Conservation (phyloP, 2,329 filamentous ascomycete species). For the Neopestalotiopsis sp. region DNA sequence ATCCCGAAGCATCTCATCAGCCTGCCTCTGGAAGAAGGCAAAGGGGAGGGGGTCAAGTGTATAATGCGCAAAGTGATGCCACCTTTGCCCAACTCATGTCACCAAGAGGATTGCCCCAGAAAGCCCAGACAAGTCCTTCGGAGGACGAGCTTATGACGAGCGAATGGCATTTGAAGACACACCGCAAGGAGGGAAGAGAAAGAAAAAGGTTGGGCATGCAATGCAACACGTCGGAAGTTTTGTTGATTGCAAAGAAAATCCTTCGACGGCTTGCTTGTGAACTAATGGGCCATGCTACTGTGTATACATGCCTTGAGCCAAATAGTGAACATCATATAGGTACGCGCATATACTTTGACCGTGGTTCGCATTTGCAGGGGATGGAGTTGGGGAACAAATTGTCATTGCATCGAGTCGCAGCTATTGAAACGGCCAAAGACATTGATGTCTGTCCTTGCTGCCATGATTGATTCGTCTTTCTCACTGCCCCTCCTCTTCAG, state of each 20-base stretch:
- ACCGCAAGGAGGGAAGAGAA: neutral
- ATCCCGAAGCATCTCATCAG: neutral
- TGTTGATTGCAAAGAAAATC: neutral
- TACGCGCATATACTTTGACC: neutral
- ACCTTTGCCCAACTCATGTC: neutral
- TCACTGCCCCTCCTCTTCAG: too few relatives aligned
- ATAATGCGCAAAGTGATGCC: conserved; percentile 2
- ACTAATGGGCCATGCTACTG: neutral
- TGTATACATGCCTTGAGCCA: neutral
- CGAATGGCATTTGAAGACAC: neutral
- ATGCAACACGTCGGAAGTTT: neutral
- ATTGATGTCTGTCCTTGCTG: too few relatives aligned
- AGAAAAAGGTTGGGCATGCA: conserved; percentile 2
- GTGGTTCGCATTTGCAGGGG: neutral
- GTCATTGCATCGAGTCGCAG: neutral
- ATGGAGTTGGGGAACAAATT: neutral
- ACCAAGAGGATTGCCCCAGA: too few relatives aligned
- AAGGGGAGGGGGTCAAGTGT: neutral
- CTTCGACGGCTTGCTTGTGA: neutral
- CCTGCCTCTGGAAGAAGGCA: neutral
- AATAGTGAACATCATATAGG: neutral
- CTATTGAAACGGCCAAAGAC: too few relatives aligned
- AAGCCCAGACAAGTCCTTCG: neutral
- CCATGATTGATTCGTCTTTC: too few relatives aligned
- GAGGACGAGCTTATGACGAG: neutral